Evolutionary conservation across 2,329 filamentous ascomycete species (phyloP).

Genomic region (Penicillium sp.): DNA sequence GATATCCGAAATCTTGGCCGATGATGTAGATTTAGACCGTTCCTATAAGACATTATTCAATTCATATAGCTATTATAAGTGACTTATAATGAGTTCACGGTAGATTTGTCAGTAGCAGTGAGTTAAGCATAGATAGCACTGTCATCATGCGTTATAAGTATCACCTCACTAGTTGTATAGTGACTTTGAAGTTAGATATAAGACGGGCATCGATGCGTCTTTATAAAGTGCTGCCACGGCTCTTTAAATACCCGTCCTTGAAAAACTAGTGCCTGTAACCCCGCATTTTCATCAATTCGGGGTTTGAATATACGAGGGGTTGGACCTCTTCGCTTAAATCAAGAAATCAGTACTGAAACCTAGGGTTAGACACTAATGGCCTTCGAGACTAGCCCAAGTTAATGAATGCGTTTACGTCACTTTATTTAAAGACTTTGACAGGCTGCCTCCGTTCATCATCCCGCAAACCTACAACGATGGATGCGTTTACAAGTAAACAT

Average conservation of each 20-base stretch:
- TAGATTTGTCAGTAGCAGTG: neutral
- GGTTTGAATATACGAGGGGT: neutral
- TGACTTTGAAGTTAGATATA: too few species aligned
- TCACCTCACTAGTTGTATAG: too few species aligned
- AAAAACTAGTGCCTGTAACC: neutral
- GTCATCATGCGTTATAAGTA: too few species aligned
- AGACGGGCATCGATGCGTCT: too few species aligned
- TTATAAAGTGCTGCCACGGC: neutral
- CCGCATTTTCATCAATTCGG: neutral
- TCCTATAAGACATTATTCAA: neutral
- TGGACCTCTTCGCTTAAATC: neutral
- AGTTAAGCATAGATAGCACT: too few species aligned
- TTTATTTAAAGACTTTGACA: neutral
- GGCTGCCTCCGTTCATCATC: constrained; percentile 15
- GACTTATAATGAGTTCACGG: too few species aligned
- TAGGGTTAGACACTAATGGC: neutral
- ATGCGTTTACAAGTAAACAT: constrained; percentile 23
- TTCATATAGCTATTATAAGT: neutral
- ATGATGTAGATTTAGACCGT: neutral
- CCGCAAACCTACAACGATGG: constrained; percentile 17
- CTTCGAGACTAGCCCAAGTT: neutral
- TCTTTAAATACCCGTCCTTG: neutral
- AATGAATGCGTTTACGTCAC: neutral
- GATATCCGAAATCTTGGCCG: constrained; percentile 22
- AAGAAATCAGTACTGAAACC: neutral